These are phyloP conservation scores for Suillus plorans DNA, from an alignment of 768 basidiomycete species.

Conservation along the genomic window DNA sequence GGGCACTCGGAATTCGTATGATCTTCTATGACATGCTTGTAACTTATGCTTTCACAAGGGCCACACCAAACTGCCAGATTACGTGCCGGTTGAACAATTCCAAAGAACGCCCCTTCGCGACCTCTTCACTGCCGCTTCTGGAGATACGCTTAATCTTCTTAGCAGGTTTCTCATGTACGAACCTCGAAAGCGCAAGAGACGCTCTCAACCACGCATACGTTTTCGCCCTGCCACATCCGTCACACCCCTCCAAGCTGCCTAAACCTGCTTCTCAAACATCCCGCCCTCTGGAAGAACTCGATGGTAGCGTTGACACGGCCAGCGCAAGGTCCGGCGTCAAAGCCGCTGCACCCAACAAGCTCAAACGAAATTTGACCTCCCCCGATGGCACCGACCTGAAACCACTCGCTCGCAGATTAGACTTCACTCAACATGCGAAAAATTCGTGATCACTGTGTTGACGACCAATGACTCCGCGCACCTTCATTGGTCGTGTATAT, in stretches of 20 bases:
- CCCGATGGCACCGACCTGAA: conserved; percentile 49
- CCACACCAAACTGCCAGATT: conserved; percentile 88
- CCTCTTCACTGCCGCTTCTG: conserved; percentile 88
- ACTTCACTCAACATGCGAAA: conserved; percentile 53
- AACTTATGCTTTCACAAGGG: conserved; percentile 49
- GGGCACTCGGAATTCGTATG: conserved; percentile 70
- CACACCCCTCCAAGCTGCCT: conserved; percentile 86
- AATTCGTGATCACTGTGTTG: conserved; percentile 2
- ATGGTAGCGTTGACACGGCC: conserved; percentile 64
- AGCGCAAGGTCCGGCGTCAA: conserved; percentile 51
- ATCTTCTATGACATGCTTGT: background rate
- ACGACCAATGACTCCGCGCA: background rate
- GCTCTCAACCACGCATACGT: conserved; percentile 90
- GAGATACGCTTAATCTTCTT: conserved; percentile 82
- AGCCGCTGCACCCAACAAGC: conserved; percentile 48
- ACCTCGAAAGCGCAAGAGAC: conserved; percentile 77
- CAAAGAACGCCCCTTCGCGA: conserved; percentile 80
- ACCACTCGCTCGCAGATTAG: conserved; percentile 68
- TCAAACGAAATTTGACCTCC: conserved; percentile 72
- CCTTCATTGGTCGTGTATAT: background rate
- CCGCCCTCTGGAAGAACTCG: conserved; percentile 73
- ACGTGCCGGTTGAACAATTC: conserved; percentile 82
- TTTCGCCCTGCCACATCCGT: conserved; percentile 79
- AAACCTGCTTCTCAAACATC: conserved; percentile 54
- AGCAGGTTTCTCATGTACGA: conserved; percentile 81